A percentile compares a stretch with the other conserved stretches of the same genome.
Evolutionary conservation across 2,329 filamentous ascomycete species (phyloP).

Genomic region (Ophidiomyces ophidiicola): DNA sequence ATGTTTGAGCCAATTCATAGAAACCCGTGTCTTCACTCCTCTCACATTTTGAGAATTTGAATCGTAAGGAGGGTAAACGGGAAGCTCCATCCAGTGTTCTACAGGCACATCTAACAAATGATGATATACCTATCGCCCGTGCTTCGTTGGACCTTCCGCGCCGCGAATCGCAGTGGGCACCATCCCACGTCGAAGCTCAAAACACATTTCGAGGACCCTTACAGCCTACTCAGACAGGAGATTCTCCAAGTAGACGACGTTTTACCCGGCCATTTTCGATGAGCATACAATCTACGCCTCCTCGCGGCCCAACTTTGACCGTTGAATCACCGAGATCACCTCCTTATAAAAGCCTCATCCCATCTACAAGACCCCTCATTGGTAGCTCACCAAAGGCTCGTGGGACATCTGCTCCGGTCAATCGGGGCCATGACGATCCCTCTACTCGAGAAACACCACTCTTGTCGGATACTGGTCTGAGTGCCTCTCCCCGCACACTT

Average conservation of each 20-base stretch:
- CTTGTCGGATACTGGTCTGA: too few relatives aligned
- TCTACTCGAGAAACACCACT: constrained; percentile 26
- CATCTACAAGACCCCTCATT: constrained; percentile 10
- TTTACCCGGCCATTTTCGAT: constrained; percentile 41
- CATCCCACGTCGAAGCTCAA: constrained; percentile 1
- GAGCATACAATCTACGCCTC: constrained; percentile 31
- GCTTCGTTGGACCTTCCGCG: constrained; percentile 35
- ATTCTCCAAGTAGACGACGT: constrained; percentile 48
- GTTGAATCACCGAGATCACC: constrained; percentile 36
- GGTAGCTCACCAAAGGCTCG: background rate
- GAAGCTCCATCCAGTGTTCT: constrained; percentile 23
- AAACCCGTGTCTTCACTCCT: constrained; percentile 39
- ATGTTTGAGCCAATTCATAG: too few relatives aligned
- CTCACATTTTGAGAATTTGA: constrained; percentile 38
- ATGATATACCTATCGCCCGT: constrained; percentile 22
- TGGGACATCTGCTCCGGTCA: constrained; percentile 2
- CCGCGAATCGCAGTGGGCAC: constrained; percentile 29
- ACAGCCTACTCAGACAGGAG: constrained; percentile 19
- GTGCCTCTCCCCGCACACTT: too few relatives aligned
- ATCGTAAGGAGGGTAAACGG: constrained; percentile 17
- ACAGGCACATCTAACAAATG: constrained; percentile 23
- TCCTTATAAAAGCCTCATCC: constrained; percentile 17
- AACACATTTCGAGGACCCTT: constrained; percentile 1
- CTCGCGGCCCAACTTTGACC: constrained; percentile 32
- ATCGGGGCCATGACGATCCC: constrained; percentile 5